Conservation (phyloP, 441 rosid species). For the Capsella rubella region DNA sequence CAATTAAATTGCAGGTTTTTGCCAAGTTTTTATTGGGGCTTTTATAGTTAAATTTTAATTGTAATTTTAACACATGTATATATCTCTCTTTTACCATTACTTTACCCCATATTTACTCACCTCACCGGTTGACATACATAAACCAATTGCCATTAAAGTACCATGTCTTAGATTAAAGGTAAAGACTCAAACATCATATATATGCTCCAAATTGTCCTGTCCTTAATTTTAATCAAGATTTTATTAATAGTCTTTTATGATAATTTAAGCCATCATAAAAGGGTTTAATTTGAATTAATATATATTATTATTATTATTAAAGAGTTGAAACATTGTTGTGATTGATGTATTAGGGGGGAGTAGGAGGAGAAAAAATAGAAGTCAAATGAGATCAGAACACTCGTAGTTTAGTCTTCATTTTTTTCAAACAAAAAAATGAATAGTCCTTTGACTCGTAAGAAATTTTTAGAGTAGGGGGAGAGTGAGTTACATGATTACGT, state of each 20-base stretch:
- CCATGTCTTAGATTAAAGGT: not conserved
- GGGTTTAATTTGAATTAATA: no score
- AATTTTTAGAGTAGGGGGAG: not conserved
- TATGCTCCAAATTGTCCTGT: not conserved
- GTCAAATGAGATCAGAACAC: slow-evolving; percentile 39
- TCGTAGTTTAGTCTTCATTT: not conserved
- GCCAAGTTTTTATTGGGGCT: no score
- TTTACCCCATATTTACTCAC: no score
- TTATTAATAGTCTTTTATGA: not conserved
- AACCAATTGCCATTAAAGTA: not conserved
- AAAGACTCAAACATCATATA: not conserved
- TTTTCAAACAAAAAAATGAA: slow-evolving; percentile 43
- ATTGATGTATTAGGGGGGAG: slow-evolving; percentile 28
- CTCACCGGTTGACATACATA: no score
- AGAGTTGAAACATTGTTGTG: slow-evolving; percentile 1
- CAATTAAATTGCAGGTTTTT: no score
- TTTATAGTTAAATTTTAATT: no score
- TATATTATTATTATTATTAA: no score
- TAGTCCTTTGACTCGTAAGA: slow-evolving; percentile 38
- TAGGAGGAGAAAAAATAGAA: not conserved
- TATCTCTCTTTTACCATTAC: no score
- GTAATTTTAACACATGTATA: no score
- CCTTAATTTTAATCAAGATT: not conserved
- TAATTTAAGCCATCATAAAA: not conserved
- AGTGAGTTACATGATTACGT: slow-evolving; percentile 16